Evolutionary conservation across 108 stramenopile genomes (phyloP), one percentile per base, ranked within the genome.

Genomic region (Cyclotella atomus): DNA sequence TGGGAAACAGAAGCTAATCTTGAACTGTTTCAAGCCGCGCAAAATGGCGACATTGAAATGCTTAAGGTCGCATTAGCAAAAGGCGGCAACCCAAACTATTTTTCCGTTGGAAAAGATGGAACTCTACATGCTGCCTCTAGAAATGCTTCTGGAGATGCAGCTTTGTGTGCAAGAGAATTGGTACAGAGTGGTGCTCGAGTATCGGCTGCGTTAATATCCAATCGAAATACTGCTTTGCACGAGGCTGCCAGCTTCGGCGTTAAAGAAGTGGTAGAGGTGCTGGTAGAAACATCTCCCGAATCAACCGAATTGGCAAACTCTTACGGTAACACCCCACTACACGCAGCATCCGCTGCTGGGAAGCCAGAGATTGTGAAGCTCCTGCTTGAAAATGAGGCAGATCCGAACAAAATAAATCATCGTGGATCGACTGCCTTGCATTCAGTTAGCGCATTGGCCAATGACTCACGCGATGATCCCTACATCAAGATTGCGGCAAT

Each of bases 71-170:
- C 73, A 4, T 41, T 74, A 12, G 17, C 62, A 8, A 20, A 20
- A 30, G 75, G 75, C 24, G 75, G 44, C 0, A 64, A 76, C 14
- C 75, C 75, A 14, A 76, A 76, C 68, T 76, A 45, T 36, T 61
- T 59, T 30, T 16, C 57, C 44, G 28, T 28, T 14, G 19, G 19
- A 33, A 32, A 44, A 15, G 75, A 59, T 0, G 55, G 57, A 7
- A 32, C 38, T 19, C 49, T 76, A 32, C 75, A 76, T 28, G 35
- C 68, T 36, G 57, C 54, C 28, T 34, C 75, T 6, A 57, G 47
- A 27, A 50, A 59, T 59, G 1, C 49, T 9, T 32, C 34, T n/a
- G 43, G 21, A 14, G 71, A 63, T 53, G 60, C 71, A 29, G 72
- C 72, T 10, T 14, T 43, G 0, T 76, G 75, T 45, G 68, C 75